Evolutionary conservation across 345 rosid species (phyloP).

Genomic region (Brassica cretica): DNA sequence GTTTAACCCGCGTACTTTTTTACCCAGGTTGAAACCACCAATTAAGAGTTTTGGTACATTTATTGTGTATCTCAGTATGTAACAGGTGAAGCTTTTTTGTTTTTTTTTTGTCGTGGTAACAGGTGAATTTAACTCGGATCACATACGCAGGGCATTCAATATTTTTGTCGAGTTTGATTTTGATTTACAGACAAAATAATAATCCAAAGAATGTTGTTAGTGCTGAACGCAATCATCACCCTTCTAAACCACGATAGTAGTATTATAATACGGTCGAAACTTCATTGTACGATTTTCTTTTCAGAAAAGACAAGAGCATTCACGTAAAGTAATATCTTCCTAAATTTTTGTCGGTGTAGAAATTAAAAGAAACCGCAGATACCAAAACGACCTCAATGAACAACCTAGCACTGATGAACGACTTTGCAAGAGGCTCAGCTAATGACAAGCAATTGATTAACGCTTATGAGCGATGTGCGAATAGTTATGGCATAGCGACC

Average conservation of each 20-base stretch:
- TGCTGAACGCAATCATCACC: background rate
- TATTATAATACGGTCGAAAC: background rate
- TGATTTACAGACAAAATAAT: background rate
- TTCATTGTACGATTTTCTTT: background rate
- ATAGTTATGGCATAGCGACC: background rate
- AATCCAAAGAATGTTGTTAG: background rate
- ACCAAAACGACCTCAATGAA: background rate
- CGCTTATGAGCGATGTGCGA: constrained; percentile 18
- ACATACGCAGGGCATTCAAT: background rate
- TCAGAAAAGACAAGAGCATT: background rate
- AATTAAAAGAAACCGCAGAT: background rate
- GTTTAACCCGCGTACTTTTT: background rate
- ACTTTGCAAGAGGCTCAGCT: background rate
- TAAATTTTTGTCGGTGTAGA: background rate
- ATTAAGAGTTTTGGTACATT: background rate
- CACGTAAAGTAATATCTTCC: background rate
- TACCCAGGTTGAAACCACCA: background rate
- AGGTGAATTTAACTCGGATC: background rate
- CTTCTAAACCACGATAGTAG: background rate
- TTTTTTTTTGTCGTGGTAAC: background rate
- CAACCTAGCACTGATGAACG: constrained; percentile 2
- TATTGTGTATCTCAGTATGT: background rate
- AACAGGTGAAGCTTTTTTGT: background rate
- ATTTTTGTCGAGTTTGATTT: background rate
- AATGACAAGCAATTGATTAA: constrained; percentile 2